phyloP scores from a whole-genome alignment of 257 asterid genomes.

The Ocimum tenuiflorum region DNA sequence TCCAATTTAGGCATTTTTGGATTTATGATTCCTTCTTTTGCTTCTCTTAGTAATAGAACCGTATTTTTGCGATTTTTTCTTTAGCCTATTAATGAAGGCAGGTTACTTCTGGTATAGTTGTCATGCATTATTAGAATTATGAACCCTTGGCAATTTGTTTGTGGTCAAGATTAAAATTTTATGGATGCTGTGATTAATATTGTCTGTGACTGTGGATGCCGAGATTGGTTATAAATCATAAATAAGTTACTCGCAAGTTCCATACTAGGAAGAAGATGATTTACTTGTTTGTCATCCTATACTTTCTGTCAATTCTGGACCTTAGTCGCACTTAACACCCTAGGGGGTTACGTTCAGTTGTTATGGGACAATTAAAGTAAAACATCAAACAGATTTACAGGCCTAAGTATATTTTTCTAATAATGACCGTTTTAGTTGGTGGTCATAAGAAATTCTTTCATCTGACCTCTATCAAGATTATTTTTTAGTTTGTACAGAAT shows the following conservation, averaged over 20 bases:
- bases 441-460: no score
- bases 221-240: no score
- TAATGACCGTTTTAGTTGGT: no score
- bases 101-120: neutral
- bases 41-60: no score
- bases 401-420: no score
- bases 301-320: no score
- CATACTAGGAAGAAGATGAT: neutral
- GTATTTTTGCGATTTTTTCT: neutral
- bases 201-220: neutral
- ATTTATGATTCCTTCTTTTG: no score
- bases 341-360: no score
- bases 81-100: neutral
- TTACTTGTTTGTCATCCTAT: neutral
- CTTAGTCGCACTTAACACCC: no score
- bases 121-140: neutral
- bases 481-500: slow-evolving; percentile 6
- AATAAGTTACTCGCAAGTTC: neutral
- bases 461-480: neutral
- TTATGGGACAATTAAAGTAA: no score
- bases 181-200: neutral
- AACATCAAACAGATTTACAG: no score
- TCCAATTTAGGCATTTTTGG: neutral
- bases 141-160: neutral
- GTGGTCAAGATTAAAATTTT: no score